Evolutionary conservation across 352 stramenopile genomes (phyloP).

Genomic region (Pilasporangium apinafurcum): DNA sequence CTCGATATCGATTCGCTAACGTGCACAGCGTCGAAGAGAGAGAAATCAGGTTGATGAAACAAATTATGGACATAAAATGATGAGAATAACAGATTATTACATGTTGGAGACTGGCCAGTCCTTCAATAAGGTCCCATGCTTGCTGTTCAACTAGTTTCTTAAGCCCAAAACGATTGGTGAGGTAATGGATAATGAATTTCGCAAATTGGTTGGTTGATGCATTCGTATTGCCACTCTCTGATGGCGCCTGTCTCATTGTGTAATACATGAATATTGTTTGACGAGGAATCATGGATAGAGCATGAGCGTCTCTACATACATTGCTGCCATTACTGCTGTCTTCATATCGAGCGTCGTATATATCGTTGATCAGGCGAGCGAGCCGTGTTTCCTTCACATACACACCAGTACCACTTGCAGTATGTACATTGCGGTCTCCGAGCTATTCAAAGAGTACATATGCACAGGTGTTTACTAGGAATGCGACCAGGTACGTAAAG

Average conservation of each 20-base stretch:
- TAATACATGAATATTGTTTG: too few species aligned
- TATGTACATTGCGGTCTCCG: not conserved
- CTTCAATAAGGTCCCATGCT: conserved; percentile 45
- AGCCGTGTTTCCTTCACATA: conserved; percentile 46
- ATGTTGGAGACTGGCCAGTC: conserved; percentile 27
- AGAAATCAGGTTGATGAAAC: not conserved
- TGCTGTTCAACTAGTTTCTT: conserved; percentile 57
- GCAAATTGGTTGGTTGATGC: conserved; percentile 16
- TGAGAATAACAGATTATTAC: conserved; percentile 8
- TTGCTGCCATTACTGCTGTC: conserved; percentile 12
- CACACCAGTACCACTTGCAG: not conserved
- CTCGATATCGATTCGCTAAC: conserved; percentile 41
- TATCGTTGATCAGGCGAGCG: conserved; percentile 52
- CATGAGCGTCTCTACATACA: too few species aligned
- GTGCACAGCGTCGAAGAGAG: not conserved
- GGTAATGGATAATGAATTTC: conserved; percentile 42
- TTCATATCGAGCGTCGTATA: conserved; percentile 56
- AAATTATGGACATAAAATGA: not conserved
- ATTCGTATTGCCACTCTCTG: not conserved
- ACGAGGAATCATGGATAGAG: too few species aligned
- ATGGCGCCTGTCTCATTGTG: too few species aligned
- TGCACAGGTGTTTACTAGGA: not conserved
- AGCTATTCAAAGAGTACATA: not conserved
- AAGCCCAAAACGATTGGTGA: conserved; percentile 65
- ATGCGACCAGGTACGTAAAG: not conserved